Evolutionary conservation across 108 stramenopile species (phyloP).

Genomic region (Fragilariopsis cylindrus): DNA sequence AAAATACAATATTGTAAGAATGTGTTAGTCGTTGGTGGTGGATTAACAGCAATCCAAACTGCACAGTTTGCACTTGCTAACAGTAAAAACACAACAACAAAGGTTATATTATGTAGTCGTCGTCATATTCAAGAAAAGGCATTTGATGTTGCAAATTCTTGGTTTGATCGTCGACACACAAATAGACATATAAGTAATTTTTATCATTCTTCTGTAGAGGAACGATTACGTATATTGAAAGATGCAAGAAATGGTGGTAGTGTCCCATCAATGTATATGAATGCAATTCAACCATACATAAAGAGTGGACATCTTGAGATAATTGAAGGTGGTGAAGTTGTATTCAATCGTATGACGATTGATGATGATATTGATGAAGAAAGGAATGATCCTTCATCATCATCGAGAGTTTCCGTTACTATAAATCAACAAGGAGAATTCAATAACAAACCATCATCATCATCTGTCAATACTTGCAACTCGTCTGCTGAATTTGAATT

Average conservation of each 20-base stretch:
- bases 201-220: constrained; percentile 44
- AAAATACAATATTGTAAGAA: too few relatives aligned
- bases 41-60: constrained; percentile 70
- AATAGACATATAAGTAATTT: constrained; percentile 55
- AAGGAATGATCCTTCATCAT: too few relatives aligned
- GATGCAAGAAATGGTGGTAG: constrained; percentile 60
- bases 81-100: background rate
- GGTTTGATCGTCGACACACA: constrained; percentile 62
- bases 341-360: background rate
- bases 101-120: constrained; percentile 47
- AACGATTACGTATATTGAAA: constrained; percentile 35
- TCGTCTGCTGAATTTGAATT: constrained; percentile 8
- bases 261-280: constrained; percentile 69
- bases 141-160: constrained; percentile 62
- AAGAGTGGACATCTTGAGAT: background rate
- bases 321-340: background rate
- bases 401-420: too few relatives aligned
- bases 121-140: constrained; percentile 57
- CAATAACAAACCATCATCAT: too few relatives aligned
- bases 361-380: too few relatives aligned
- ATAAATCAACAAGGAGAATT: too few relatives aligned
- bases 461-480: background rate
- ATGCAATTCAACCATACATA: constrained; percentile 22
- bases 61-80: constrained; percentile 37
- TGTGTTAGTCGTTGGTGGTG: constrained; percentile 71